Conservation (phyloP, 2,329 filamentous ascomycete species). For the Phialophora verrucosa region DNA sequence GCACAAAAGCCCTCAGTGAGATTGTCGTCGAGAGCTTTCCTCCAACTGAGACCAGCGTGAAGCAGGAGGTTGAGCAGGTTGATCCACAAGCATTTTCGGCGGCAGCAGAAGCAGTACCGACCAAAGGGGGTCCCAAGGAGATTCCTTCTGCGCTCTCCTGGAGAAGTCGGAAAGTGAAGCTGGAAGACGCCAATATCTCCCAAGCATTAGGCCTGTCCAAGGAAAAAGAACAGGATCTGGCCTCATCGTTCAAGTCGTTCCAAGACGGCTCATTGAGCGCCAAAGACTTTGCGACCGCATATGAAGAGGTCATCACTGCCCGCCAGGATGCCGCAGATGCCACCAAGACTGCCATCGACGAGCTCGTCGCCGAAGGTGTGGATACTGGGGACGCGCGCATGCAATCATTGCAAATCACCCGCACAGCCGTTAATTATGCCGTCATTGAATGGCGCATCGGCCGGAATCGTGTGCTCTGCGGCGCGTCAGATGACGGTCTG, state of each 20-base stretch:
- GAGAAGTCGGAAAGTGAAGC: slow-evolving; percentile 81
- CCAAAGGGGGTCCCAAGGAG: slow-evolving; percentile 53
- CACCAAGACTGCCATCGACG: slow-evolving; percentile 90
- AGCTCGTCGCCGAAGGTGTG: slow-evolving; percentile 81
- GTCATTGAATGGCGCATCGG: slow-evolving; percentile 95
- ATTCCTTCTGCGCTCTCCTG: slow-evolving; percentile 79
- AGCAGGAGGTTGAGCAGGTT: slow-evolving; percentile 71
- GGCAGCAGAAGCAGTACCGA: slow-evolving; percentile 59
- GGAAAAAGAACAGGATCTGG: slow-evolving; percentile 59
- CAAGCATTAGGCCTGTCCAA: slow-evolving; percentile 76
- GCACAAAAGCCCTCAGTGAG: slow-evolving; percentile 78
- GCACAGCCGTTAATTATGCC: slow-evolving; percentile 91
- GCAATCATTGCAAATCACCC: slow-evolving; percentile 90
- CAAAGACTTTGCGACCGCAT: slow-evolving; percentile 79
- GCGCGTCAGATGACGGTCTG: slow-evolving; percentile 77
- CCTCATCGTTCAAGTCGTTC: slow-evolving; percentile 35
- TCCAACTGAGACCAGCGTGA: slow-evolving; percentile 60
- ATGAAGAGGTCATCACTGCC: slow-evolving; percentile 86
- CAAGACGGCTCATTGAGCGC: slow-evolving; percentile 49
- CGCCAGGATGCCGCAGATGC: slow-evolving; percentile 95
- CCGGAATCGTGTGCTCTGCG: slow-evolving; percentile 85
- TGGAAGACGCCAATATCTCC: slow-evolving; percentile 92
- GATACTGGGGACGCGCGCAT: slow-evolving; percentile 83
- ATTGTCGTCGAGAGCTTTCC: slow-evolving; percentile 83
- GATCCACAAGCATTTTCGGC: slow-evolving; percentile 66